Conservation (phyloP, 495 filamentous ascomycete species). For the Friedmanniomyces simplex region DNA sequence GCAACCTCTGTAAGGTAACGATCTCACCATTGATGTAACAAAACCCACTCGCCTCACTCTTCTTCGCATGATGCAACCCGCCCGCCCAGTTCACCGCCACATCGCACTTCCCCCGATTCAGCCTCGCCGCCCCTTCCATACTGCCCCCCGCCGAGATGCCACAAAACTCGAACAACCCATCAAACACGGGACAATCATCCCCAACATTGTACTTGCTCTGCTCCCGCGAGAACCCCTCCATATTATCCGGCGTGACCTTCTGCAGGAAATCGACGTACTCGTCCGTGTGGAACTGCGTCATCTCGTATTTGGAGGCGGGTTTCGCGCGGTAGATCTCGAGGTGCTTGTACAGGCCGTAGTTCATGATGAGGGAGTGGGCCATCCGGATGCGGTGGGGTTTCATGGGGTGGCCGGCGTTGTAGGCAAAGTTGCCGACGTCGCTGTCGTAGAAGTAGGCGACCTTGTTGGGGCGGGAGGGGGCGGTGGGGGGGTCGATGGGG, state of each 20-base stretch:
- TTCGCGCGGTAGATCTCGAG: conserved; percentile 99
- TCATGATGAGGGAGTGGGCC: conserved; percentile 96
- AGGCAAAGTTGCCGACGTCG: conserved; percentile 95
- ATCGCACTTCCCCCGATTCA: conserved; percentile 91
- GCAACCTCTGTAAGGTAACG: neutral
- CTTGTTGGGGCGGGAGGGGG: conserved; percentile 42
- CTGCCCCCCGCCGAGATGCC: conserved; percentile 94
- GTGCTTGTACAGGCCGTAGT: conserved; percentile 95
- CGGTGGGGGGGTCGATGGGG: conserved; percentile 20
- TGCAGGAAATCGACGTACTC: conserved; percentile 98
- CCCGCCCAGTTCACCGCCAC: conserved; percentile 98
- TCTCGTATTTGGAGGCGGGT: conserved; percentile 88
- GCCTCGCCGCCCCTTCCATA: conserved; percentile 88
- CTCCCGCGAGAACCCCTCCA: conserved; percentile 86
- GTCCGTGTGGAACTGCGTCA: conserved; percentile 99
- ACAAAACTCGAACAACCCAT: conserved; percentile 96
- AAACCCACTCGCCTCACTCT: conserved; percentile 92
- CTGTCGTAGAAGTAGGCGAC: conserved; percentile 97
- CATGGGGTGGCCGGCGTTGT: conserved; percentile 97
- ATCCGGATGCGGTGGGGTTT: conserved; percentile 97
- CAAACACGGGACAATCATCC: conserved; percentile 96
- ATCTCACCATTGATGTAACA: conserved; percentile 90
- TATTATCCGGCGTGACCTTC: conserved; percentile 96
- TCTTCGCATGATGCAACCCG: conserved; percentile 94
- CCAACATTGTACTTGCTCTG: conserved; percentile 97